A percentile compares a stretch with the other conserved stretches of the same genome.
phyloP scores from a whole-genome alignment of 1,284 basidiomycete genomes.

The Cerioporus squamosus region DNA sequence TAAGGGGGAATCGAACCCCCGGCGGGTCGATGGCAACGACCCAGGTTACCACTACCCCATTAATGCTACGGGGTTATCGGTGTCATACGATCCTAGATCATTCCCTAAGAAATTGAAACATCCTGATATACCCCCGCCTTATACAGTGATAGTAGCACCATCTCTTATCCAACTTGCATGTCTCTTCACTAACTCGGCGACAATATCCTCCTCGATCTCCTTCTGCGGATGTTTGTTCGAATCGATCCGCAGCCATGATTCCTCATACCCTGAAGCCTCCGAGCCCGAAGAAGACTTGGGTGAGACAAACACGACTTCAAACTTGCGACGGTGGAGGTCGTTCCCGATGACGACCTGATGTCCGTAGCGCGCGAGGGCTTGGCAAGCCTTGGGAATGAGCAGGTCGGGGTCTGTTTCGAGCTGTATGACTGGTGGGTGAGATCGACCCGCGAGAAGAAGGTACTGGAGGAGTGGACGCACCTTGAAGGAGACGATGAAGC shows the following conservation, averaged over 20 bases:
- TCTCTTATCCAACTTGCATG: constrained; percentile 73
- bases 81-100: no score
- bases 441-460: constrained; percentile 4
- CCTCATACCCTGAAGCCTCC: constrained; percentile 43
- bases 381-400: constrained; percentile 89
- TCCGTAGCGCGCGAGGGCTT: constrained; percentile 90
- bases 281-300: constrained; percentile 14
- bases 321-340: constrained; percentile 87
- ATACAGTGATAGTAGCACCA: background rate
- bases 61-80: constrained; percentile 19
- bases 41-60: constrained; percentile 38
- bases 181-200: constrained; percentile 72
- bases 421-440: constrained; percentile 45
- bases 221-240: constrained; percentile 49
- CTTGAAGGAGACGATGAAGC: constrained; percentile 97
- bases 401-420: constrained; percentile 90
- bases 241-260: constrained; percentile 79
- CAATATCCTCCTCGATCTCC: constrained; percentile 94
- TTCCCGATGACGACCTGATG: constrained; percentile 99
- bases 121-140: no score
- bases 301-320: constrained; percentile 88
- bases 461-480: no score
- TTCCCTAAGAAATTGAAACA: no score
- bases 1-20: constrained; percentile 71
- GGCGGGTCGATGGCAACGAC: constrained; percentile 55